Base-by-base conservation (phyloP, 2,329 filamentous ascomycete genomes). In the Colletotrichum somersetense region DNA sequence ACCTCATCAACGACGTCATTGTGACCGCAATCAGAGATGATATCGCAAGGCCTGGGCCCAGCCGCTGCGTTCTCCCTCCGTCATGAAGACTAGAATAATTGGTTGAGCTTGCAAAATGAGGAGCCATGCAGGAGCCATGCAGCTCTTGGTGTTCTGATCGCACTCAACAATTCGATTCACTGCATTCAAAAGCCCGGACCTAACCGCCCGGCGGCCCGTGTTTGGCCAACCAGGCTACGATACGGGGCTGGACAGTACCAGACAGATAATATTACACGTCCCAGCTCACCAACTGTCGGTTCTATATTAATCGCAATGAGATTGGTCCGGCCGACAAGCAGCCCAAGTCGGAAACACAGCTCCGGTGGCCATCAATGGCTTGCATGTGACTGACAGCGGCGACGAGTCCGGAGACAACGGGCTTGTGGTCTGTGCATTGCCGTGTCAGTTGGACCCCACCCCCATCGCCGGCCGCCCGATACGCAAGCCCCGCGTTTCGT, bases 1-100 rank as follows among this genome's bases (percentile, higher is more conserved):
- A 70, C 66, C 70, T 72, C 66, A 70, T 70, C 66, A 70, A 65
- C 70, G 66, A 72, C 70, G 70, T 72, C 70, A 72, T 72, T 40
- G 70, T 72, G 70, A 72, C 70, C 58, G 48, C 61, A 61, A 69
- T 69, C 53, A 48, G 55, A 61, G 40, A 14, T 40, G 61, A 20
- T 59, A 69, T 72, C 64, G 59, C 46, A 69, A 16, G 55, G 70
- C 61, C 55, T 48, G 55, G 59, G 42, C 66, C 26, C 55, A 65
- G 46, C 18, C 53, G 61, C 52, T 55, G 40, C 48, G 56, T 50
- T 30, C 42, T 50, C 52, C 10, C 16, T n/a, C 35, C 46, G 52
- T 53, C 23, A 46, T 61, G 53, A 33, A 61, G 12, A 33, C 38
- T 42, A 23, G 55, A 42, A 35, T 26, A 48, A 53, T 62, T 62